phyloP scores from a whole-genome alignment of 2,329 filamentous ascomycete species.

The Coniochaeta sp. region DNA sequence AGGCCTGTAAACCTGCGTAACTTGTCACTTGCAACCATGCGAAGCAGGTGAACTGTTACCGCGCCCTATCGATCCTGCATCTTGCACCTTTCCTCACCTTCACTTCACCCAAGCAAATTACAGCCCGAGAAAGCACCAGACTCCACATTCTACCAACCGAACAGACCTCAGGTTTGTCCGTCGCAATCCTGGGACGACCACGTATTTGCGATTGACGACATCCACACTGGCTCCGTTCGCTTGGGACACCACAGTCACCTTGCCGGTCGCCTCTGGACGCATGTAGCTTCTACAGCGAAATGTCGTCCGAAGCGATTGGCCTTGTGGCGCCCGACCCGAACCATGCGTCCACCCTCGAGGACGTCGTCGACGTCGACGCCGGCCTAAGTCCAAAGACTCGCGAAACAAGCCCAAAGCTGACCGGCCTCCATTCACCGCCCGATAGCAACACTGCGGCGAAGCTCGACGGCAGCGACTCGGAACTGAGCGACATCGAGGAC shows the following conservation, averaged over 20 bases:
- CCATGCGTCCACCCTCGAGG: constrained; percentile 16
- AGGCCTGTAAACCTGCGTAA: background rate
- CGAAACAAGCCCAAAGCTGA: constrained; percentile 28
- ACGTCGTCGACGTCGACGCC: constrained; percentile 7
- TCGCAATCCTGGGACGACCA: background rate
- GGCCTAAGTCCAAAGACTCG: constrained; percentile 6
- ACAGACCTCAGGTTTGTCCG: background rate
- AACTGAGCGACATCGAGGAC: constrained; percentile 58
- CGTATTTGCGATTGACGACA: background rate
- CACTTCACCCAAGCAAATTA: background rate
- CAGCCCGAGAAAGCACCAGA: background rate
- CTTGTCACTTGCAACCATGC: background rate
- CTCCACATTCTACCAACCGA: background rate
- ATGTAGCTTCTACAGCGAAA: constrained; percentile 36
- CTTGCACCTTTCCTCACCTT: constrained; percentile 1
- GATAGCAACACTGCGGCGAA: constrained; percentile 55
- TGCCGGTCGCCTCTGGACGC: constrained; percentile 20
- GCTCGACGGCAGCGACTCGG: constrained; percentile 54
- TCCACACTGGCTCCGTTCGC: background rate
- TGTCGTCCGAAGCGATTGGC: constrained; percentile 50
- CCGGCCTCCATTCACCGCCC: constrained; percentile 54
- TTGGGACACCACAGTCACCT: background rate
- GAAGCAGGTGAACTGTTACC: background rate
- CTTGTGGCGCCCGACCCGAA: constrained; percentile 33
- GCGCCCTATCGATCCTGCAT: constrained; percentile 2